phyloP scores from a whole-genome alignment of 345 rosid genomes.

The Cardamine chenopodiifolia region DNA sequence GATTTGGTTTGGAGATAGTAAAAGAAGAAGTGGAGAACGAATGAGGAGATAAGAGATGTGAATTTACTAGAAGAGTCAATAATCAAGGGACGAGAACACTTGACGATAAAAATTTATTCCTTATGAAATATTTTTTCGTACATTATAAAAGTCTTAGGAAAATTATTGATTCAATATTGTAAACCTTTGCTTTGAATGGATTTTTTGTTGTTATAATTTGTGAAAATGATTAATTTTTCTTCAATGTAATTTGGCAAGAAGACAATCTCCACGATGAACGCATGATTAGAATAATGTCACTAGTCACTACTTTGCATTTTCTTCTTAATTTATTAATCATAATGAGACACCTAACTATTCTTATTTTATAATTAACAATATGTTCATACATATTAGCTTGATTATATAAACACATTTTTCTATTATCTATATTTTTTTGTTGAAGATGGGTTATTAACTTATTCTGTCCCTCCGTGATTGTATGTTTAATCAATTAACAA shows the following conservation, averaged over 20 bases:
- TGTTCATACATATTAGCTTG: background rate
- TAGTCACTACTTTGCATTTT: constrained; percentile 21
- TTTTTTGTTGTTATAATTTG: background rate
- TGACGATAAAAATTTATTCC: background rate
- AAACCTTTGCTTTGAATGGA: no score
- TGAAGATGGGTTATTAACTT: constrained; percentile 25
- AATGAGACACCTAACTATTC: background rate
- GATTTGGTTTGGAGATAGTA: background rate
- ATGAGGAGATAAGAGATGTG: background rate
- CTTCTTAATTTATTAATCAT: constrained; percentile 2
- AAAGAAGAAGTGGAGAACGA: background rate
- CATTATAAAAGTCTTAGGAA: background rate
- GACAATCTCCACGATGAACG: background rate
- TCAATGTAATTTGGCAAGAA: constrained; percentile 2
- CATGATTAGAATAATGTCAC: constrained; percentile 15
- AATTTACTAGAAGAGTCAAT: background rate
- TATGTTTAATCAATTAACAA: background rate
- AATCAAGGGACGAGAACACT: constrained; percentile 6
- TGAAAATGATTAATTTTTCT: background rate
- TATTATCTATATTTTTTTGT: background rate
- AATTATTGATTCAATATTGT: background rate
- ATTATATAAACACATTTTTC: background rate
- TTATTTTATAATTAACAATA: background rate
- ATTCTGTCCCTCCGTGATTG: constrained; percentile 6
- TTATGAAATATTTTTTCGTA: background rate